These are phyloP conservation scores for Venturia aucupariae DNA, from an alignment of 2,329 filamentous ascomycete genomes.

Conservation along the genomic window DNA sequence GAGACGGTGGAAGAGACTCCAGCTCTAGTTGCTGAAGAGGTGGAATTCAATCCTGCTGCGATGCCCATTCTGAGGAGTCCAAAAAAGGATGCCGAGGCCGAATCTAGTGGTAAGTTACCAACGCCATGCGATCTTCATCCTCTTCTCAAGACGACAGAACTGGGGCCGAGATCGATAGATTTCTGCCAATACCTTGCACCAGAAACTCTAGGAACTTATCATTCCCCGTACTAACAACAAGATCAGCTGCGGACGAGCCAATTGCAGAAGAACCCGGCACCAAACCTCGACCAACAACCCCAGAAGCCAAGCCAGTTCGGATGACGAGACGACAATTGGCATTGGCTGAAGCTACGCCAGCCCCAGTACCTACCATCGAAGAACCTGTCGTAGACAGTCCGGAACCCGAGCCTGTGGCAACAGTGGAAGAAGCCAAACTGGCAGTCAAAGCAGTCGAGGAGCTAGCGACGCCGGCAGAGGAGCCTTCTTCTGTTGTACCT, in stretches of 20 bases:
- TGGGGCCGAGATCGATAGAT: too few species aligned
- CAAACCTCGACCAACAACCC: not conserved
- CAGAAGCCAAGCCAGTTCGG: constrained; percentile 11
- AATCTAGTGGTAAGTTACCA: not conserved
- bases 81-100: not conserved
- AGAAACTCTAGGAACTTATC: not conserved
- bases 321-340: constrained; percentile 12
- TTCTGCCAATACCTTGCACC: too few species aligned
- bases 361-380: constrained; percentile 15
- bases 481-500: not conserved
- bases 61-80: not conserved
- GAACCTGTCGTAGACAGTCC: constrained; percentile 21
- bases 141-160: too few species aligned
- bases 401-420: not conserved
- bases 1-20: not conserved
- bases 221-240: not conserved
- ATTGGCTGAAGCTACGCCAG: constrained; percentile 11
- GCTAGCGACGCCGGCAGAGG: not conserved
- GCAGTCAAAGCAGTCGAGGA: constrained; percentile 3
- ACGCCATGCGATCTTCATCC: too few species aligned
- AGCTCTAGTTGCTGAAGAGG: not conserved
- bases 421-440: not conserved
- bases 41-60: not conserved
- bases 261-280: not conserved
- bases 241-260: not conserved